Base-by-base conservation (phyloP, 306 rosid species). In the Benincasa hispida region DNA sequence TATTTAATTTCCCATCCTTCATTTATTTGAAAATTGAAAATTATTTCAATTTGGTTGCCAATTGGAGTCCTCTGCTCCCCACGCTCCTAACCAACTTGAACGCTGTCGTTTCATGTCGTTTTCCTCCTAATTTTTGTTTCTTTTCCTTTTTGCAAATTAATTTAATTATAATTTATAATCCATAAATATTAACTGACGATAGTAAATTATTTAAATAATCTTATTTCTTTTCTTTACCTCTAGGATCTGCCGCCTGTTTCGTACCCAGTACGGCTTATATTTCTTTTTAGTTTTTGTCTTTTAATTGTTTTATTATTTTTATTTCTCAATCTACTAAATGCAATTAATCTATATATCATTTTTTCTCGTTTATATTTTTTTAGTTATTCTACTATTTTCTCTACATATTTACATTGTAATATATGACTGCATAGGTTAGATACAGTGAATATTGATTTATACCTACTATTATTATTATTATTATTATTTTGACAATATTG, bases 31-130 rank as follows among this genome's bases (percentile, higher is more conserved):
- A 60, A 60, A 14, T 58, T 12, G 28, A n/a, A n/a, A n/a, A n/a
- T n/a, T n/a, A 62, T 32, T 18, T 61, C 14, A 63, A 62, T 32
- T 62, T 63, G 47, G 48, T 34, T 63, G 72, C 72, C 47, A 35
- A 65, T 37, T 65, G 48, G 27, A 65, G 69, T 2, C 15, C 19
- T 66, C 4, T 66, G 53, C 73, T 66, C 50, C 73, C 73, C 73
- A 37, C 3, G 53, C 53, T 21, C 32, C 73, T 66, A 37, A 66
- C 73, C 73, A 39, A 39, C 30, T 66, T 37, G 19, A 66, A 66
- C 51, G 73, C 73, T 37, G 73, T 66, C 73, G 73, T 66, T 66
- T 66, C 32, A 66, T 66, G 73, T 66, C 73, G 19, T 25, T 39
- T 66, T 60, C 37, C 55, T 17, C 21, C 2, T 50, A 14, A 0